Percentiles rank a stretch among this genome's conserved stretches.
phyloP scores from a whole-genome alignment of 2,329 filamentous ascomycete genomes.

The Chaetoscypha palmicola region DNA sequence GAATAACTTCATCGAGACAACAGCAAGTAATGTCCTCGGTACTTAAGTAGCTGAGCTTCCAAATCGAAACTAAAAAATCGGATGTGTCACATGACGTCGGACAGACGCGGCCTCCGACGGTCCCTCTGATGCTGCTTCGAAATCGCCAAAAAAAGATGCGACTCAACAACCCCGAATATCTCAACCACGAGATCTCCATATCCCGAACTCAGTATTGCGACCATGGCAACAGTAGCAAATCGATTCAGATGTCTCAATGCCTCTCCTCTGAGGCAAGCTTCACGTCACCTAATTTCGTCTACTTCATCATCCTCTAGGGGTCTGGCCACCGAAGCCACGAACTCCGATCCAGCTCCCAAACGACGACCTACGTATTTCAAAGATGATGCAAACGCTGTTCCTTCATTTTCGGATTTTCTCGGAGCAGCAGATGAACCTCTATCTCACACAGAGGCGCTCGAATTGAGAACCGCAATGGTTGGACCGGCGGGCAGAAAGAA shows the following conservation, averaged over 20 bases:
- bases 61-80: too few species aligned
- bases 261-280: slow-evolving; percentile 22
- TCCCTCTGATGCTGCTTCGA: neutral
- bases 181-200: neutral
- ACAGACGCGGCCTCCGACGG: neutral
- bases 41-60: too few species aligned
- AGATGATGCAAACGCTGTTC: slow-evolving; percentile 36
- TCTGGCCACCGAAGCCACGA: slow-evolving; percentile 25
- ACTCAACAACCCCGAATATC: neutral
- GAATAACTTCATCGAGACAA: too few species aligned
- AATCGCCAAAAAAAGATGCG: neutral
- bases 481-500: slow-evolving; percentile 55
- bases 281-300: slow-evolving; percentile 16
- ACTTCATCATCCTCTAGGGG: slow-evolving; percentile 18
- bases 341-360: slow-evolving; percentile 19
- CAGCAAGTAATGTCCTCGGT: too few species aligned
- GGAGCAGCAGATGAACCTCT: slow-evolving; percentile 38
- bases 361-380: slow-evolving; percentile 32
- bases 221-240: slow-evolving; percentile 24
- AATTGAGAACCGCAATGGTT: slow-evolving; percentile 54
- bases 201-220: neutral
- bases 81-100: neutral
- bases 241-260: slow-evolving; percentile 28
- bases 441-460: slow-evolving; percentile 48
- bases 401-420: slow-evolving; percentile 53